Base-by-base conservation (phyloP, 805 yeast species). In the Nakazawaea peltata region DNA sequence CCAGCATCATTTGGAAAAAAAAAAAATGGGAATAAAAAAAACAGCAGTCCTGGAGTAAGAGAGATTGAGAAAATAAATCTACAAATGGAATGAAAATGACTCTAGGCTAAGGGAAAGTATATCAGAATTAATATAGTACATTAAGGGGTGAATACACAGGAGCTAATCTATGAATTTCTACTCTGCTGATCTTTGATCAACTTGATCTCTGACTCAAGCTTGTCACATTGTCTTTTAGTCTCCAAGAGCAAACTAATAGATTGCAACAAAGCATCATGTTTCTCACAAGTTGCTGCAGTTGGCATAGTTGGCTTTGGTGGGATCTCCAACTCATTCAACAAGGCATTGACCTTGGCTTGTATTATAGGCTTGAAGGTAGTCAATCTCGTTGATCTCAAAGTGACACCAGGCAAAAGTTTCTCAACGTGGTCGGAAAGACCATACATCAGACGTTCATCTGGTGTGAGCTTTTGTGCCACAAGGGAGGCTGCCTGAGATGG, bases 221-320 rank as follows among this genome's bases (percentile, higher is more conserved):
- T 87, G 54, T 92, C 98, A 15, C 76, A 74, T 38, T 85, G 94
- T 53, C 76, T 81, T 59, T 90, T 90, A 12, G 88, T 65, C 37
- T 92, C 97, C 37, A 88, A 63, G 43, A 90, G 61, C 2, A 80
- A 70, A 10, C 76, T 77, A 21, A 85, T 82, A 1, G 78, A 64
- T 43, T 78, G 77, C 32, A 82, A 67, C 34, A 92, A 57, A 38
- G 74, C 75, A 47, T 90, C 97, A 50, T 81, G 87, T 48, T 74
- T 76, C 5, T 77, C 68, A 57, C 85, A 73, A 1, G 88, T 86
- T 34, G 68, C 75, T 24, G 80, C 74, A 0, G 97, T 83, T 4
- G 95, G 90, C 80, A 92, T 80, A 2, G 79, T 78, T 1, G 97
- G 97, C 44, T 81, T 79, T 4, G 77, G 59, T 0, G 96, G 81